Conservation (phyloP, 768 basidiomycete species). For the Saitozyma sp. region DNA sequence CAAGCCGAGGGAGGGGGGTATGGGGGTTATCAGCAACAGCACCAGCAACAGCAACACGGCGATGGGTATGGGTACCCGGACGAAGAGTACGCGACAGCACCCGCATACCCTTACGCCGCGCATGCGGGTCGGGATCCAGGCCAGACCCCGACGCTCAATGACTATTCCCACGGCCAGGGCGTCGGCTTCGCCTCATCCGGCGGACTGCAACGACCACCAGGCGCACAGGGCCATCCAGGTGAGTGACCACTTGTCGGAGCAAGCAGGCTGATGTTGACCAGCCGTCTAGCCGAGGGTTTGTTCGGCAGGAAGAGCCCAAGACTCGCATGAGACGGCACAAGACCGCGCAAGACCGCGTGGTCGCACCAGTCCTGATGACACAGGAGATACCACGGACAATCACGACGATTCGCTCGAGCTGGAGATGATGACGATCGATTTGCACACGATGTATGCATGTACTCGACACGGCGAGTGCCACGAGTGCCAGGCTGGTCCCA, state of each 20-base stretch:
- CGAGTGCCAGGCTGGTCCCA: no score
- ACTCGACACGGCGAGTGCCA: no score
- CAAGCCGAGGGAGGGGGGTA: neutral
- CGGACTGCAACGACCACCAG: constrained; percentile 30
- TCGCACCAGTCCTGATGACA: no score
- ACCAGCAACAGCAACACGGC: constrained; percentile 6
- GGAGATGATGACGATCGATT: no score
- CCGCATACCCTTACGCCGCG: constrained; percentile 20
- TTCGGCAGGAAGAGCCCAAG: constrained; percentile 38
- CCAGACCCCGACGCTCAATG: constrained; percentile 29
- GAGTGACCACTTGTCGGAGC: neutral
- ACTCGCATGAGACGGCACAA: neutral
- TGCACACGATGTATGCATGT: no score
- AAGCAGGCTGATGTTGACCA: neutral
- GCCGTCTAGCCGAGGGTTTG: constrained; percentile 34
- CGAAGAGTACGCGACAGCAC: constrained; percentile 29
- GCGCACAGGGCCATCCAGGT: constrained; percentile 38
- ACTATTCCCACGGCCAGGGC: constrained; percentile 19
- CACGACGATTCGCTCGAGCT: no score
- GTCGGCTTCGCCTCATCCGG: constrained; percentile 19
- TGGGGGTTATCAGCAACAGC: constrained; percentile 12
- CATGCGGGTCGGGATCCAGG: constrained; percentile 22
- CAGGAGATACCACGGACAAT: no score
- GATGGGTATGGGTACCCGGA: constrained; percentile 11
- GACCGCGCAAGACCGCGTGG: no score